These are phyloP conservation scores for Entomortierella beljakovae DNA, from an alignment of 192 early-diverging fungal species.

Conservation along the genomic window DNA sequence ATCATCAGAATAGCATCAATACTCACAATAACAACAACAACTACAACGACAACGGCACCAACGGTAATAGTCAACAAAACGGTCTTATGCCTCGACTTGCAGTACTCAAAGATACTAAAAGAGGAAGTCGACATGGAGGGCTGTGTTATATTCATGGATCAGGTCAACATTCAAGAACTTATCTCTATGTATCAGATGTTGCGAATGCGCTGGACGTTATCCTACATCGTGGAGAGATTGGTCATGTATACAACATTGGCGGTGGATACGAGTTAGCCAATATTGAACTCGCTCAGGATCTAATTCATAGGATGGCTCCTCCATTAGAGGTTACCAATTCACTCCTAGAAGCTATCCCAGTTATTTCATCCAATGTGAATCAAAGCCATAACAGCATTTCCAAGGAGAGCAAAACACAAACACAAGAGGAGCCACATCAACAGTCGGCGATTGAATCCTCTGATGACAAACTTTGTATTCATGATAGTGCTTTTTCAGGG, in stretches of 20 bases:
- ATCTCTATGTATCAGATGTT: slow-evolving; percentile 79
- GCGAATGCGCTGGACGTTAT: slow-evolving; percentile 76
- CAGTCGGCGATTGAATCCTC: too few species aligned
- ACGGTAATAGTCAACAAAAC: too few species aligned
- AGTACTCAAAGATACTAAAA: not conserved
- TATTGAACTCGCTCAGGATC: slow-evolving; percentile 66
- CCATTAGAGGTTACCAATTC: slow-evolving; percentile 17
- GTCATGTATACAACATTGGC: slow-evolving; percentile 87
- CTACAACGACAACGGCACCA: not conserved
- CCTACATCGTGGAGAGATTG: slow-evolving; percentile 71
- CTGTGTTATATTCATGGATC: slow-evolving; percentile 77
- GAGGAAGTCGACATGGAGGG: not conserved
- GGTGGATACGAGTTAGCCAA: slow-evolving; percentile 78
- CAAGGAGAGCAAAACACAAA: too few species aligned
- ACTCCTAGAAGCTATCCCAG: not conserved
- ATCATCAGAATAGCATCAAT: too few species aligned
- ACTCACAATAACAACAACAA: not conserved
- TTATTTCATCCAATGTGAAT: not conserved
- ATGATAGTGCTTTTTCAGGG: not conserved
- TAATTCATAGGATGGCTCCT: slow-evolving; percentile 64
- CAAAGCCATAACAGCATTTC: too few species aligned
- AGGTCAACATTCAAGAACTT: slow-evolving; percentile 78
- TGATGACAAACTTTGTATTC: not conserved
- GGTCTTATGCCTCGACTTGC: not conserved
- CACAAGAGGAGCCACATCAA: too few species aligned